phyloP scores from a whole-genome alignment of 164 flowering plant genomes.

The Macadamia tetraphylla region DNA sequence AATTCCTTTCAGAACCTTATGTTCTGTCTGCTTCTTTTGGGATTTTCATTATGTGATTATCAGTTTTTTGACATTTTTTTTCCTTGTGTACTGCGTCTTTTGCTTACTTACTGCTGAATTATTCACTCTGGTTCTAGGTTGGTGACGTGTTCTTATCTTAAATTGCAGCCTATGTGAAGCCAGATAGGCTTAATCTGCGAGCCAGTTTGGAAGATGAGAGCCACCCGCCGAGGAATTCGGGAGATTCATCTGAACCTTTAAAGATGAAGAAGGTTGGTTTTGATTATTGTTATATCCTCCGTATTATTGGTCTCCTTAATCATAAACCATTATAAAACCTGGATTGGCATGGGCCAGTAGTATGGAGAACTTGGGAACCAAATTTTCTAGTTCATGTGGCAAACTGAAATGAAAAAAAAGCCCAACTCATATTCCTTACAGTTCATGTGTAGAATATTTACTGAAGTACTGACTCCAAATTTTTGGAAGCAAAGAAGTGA shows the following conservation, averaged over 20 bases:
- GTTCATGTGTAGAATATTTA: too few relatives aligned
- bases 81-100: not conserved
- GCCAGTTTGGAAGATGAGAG: constrained; percentile 44
- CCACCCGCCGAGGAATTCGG: constrained; percentile 20
- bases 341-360: too few relatives aligned
- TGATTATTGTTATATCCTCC: not conserved
- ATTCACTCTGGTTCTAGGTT: not conserved
- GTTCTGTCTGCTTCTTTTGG: not conserved
- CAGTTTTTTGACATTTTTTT: not conserved
- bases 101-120: not conserved
- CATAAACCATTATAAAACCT: too few relatives aligned
- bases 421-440: too few relatives aligned
- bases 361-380: too few relatives aligned
- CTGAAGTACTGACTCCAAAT: too few relatives aligned
- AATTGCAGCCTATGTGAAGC: constrained; percentile 29
- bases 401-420: too few relatives aligned
- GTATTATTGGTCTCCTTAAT: too few relatives aligned
- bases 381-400: too few relatives aligned
- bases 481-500: too few relatives aligned
- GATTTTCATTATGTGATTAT: not conserved
- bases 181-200: constrained; percentile 28
- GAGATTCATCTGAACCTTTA: constrained; percentile 22
- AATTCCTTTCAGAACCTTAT: not conserved
- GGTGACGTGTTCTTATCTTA: not conserved
- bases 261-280: constrained; percentile 27